Percentiles rank a stretch among this genome's conserved stretches.
Evolutionary conservation across 352 stramenopile species (phyloP).

Genomic region (Phytopythium litorale): DNA sequence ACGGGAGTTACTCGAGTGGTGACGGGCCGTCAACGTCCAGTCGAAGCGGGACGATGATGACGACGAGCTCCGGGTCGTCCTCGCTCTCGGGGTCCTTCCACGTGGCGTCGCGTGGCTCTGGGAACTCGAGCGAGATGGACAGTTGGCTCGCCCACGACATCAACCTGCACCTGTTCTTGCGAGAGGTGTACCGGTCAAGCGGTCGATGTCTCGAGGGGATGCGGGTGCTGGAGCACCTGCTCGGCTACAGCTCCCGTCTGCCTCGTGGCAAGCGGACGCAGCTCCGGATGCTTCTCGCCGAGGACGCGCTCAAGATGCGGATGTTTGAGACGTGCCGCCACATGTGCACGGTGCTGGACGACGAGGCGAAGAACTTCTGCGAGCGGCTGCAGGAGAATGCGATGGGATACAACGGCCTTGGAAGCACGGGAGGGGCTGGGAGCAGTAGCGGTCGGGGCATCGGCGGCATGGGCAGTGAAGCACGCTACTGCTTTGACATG

Average conservation of each 20-base stretch:
- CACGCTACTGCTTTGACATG: constrained; percentile 80
- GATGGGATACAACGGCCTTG: constrained; percentile 43
- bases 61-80: constrained; percentile 62
- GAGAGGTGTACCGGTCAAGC: constrained; percentile 75
- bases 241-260: constrained; percentile 67
- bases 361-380: constrained; percentile 72
- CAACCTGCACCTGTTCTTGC: constrained; percentile 74
- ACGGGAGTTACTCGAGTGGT: constrained; percentile 48
- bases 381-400: constrained; percentile 70
- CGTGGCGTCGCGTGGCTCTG: constrained; percentile 37
- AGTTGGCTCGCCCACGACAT: constrained; percentile 82
- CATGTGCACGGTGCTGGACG: constrained; percentile 70
- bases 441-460: constrained; percentile 60
- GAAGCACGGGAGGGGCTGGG: constrained; percentile 43
- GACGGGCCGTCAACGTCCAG: constrained; percentile 38
- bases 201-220: constrained; percentile 77
- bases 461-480: constrained; percentile 70
- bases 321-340: constrained; percentile 73
- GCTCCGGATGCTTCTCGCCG: constrained; percentile 71
- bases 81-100: constrained; percentile 56
- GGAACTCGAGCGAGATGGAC: constrained; percentile 73
- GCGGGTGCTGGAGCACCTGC: constrained; percentile 70
- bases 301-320: constrained; percentile 71
- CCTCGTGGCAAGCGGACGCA: constrained; percentile 78
- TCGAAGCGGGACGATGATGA: constrained; percentile 67